Conservation (phyloP, 2,329 filamentous ascomycete species). For the Colletotrichum acutatum region DNA sequence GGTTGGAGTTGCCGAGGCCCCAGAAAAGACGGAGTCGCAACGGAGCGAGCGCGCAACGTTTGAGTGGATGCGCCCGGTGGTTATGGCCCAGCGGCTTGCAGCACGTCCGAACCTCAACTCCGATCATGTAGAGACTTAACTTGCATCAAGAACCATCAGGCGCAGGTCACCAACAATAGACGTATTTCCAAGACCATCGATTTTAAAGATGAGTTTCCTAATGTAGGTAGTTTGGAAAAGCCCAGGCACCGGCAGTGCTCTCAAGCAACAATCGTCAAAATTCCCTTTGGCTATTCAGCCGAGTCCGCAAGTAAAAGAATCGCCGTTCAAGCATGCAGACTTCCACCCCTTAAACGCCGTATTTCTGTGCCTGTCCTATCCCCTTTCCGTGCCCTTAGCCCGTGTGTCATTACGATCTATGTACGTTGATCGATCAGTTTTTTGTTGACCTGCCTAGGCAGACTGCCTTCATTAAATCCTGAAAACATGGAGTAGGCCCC, state of each 20-base stretch:
- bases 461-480: slow-evolving; percentile 20
- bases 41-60: neutral
- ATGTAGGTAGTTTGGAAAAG: slow-evolving; percentile 16
- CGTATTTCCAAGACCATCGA: slow-evolving; percentile 7
- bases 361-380: slow-evolving; percentile 32
- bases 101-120: neutral
- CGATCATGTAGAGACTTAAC: neutral
- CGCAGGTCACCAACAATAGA: neutral
- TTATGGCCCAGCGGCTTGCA: neutral
- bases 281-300: slow-evolving; percentile 11
- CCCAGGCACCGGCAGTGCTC: slow-evolving; percentile 9
- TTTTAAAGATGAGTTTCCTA: slow-evolving; percentile 31
- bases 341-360: slow-evolving; percentile 34
- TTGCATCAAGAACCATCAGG: neutral
- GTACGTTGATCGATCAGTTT: slow-evolving; percentile 31
- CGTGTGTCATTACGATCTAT: slow-evolving; percentile 34
- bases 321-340: slow-evolving; percentile 32
- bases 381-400: slow-evolving; percentile 23
- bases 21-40: slow-evolving; percentile 6
- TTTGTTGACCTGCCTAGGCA: slow-evolving; percentile 23
- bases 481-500: neutral
- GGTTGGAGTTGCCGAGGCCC: slow-evolving; percentile 25
- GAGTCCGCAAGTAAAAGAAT: slow-evolving; percentile 23
- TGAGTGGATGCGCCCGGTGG: slow-evolving; percentile 9
- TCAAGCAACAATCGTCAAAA: slow-evolving; percentile 9